These are phyloP conservation scores for Metrosideros polymorpha DNA, from an alignment of 441 rosid genomes.

Conservation along the genomic window DNA sequence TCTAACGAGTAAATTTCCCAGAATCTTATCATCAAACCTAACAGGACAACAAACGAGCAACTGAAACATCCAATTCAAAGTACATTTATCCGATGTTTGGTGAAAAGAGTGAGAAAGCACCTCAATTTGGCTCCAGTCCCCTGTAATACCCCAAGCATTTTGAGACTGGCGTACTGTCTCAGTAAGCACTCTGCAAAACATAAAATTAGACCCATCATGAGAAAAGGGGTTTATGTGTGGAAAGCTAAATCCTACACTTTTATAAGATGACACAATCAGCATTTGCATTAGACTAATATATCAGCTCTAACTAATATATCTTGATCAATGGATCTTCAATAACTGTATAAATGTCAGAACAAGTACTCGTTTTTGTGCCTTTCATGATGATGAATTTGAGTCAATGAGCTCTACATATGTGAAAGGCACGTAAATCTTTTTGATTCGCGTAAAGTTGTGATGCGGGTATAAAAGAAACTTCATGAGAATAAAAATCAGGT, in stretches of 20 bases:
- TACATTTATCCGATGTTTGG: neutral
- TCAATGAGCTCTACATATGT: neutral
- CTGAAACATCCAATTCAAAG: neutral
- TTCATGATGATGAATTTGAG: neutral
- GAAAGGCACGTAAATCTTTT: neutral
- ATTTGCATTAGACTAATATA: neutral
- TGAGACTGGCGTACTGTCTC: conserved; percentile 71
- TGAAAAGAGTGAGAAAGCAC: conserved; percentile 11
- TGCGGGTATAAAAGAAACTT: neutral
- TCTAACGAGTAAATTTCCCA: neutral
- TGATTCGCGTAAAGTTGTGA: neutral
- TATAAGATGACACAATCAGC: neutral
- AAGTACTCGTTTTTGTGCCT: neutral
- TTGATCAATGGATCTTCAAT: neutral
- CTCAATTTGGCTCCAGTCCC: conserved; percentile 73
- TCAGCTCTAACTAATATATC: neutral
- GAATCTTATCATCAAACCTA: neutral
- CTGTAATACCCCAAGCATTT: conserved; percentile 41
- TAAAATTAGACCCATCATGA: neutral
- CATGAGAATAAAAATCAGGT: neutral
- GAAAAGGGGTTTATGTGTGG: neutral
- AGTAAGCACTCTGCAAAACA: conserved; percentile 50
- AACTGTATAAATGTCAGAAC: neutral
- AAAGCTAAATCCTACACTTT: neutral
- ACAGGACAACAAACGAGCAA: neutral